Evolutionary conservation across 495 filamentous ascomycete genomes (phyloP), one percentile per base, ranked within the genome.

Genomic region (Tetracladium setigerum): DNA sequence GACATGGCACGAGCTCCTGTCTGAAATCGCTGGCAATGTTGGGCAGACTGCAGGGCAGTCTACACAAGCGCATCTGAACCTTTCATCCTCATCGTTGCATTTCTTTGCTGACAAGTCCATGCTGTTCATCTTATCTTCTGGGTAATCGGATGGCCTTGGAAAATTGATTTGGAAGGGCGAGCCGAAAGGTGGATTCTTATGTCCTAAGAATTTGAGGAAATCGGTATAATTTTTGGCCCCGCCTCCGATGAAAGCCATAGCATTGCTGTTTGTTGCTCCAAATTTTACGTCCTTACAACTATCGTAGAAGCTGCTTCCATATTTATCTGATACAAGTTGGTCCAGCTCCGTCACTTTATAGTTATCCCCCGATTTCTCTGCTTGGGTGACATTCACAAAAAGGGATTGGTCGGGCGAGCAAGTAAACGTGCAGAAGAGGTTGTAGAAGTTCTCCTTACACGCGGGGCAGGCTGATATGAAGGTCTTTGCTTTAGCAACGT

Each of bases 241-340:
- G 10, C 92, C 94, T 8, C 92, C 94, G 52, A 97, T 95, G 53
- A 97, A 82, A 50, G 88, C 83, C 74, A 98, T 98, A 10, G 90
- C 90, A 55, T 83, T 85, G 16, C 84, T 82, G 51, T 94, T 94
- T 3, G 94, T 90, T 2, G 87, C 83, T 13, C 91, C 92, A 58
- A 96, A 95, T 60, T 97, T 96, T 61, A 98, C 89, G 62, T 97
- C 87, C 65, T 97, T 98, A 69, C 92, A 98, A 62, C 92, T 97
- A 61, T 95, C 75, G 64, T 87, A 98, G 67, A 97, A 95, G 2
- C 87, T 89, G 33, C 77, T 76, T 19, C 89, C 90, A 66, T 91
- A 98, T 42, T 84, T 74, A 44, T 89, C 74, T 0, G 87, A 87
- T 59, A 95, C 80, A n/a, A 97, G 60, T 53, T 95, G 89, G 55